phyloP scores from a whole-genome alignment of 345 rosid genomes.

The Brassica carinata region DNA sequence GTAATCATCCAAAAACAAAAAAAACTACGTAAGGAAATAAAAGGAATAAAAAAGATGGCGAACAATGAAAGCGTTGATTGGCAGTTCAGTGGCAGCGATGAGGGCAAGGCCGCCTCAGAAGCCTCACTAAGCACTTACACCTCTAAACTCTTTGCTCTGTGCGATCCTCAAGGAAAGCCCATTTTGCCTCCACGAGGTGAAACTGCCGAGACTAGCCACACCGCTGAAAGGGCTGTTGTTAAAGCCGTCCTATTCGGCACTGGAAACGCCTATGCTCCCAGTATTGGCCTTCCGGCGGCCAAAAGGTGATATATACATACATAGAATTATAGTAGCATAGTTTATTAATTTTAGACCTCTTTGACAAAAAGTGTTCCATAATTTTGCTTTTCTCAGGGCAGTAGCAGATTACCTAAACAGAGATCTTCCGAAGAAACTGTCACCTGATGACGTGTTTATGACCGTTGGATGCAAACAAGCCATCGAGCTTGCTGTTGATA shows the following conservation, averaged over 20 bases:
- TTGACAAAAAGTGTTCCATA: background rate
- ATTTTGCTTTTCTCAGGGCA: no score
- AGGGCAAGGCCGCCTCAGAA: slow-evolving; percentile 7
- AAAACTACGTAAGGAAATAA: background rate
- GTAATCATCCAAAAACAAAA: slow-evolving; percentile 14
- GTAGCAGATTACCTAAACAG: no score
- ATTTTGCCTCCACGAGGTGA: slow-evolving; percentile 43
- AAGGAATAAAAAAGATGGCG: slow-evolving; percentile 10
- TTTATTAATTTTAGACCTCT: background rate
- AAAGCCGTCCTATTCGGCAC: slow-evolving; percentile 49
- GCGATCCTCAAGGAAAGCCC: slow-evolving; percentile 40
- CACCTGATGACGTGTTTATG: background rate
- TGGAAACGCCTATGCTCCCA: slow-evolving; percentile 50
- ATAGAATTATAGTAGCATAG: background rate
- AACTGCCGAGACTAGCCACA: slow-evolving; percentile 52
- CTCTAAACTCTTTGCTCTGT: slow-evolving; percentile 24
- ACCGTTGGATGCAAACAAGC: slow-evolving; percentile 59
- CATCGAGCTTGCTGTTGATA: slow-evolving; percentile 44
- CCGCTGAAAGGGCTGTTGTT: slow-evolving; percentile 55
- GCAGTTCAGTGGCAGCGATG: slow-evolving; percentile 40
- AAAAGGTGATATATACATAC: slow-evolving; percentile 37
- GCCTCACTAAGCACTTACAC: slow-evolving; percentile 43
- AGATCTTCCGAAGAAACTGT: no score
- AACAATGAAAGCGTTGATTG: slow-evolving; percentile 11
- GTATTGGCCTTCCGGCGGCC: slow-evolving; percentile 52